phyloP scores from a whole-genome alignment of 75 land plant genomes.

The Gnetum montanum region DNA sequence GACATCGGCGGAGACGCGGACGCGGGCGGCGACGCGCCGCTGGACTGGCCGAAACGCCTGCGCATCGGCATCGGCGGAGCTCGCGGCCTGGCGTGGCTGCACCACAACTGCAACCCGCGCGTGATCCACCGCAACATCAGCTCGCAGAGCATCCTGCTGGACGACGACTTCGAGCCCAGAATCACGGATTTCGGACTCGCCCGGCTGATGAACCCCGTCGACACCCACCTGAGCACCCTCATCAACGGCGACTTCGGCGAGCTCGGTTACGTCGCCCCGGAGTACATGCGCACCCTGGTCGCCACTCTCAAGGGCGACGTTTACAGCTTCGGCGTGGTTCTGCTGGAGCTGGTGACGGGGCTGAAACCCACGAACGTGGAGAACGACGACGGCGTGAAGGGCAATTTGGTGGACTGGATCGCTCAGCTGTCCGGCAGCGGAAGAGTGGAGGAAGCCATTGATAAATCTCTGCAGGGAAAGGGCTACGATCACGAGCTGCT shows the following conservation, averaged over 20 bases:
- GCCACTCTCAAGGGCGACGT: constrained; percentile 96
- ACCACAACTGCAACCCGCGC: constrained; percentile 92
- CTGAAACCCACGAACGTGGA: constrained; percentile 57
- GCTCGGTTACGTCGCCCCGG: constrained; percentile 93
- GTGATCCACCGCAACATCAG: constrained; percentile 87
- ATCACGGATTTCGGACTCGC: constrained; percentile 97
- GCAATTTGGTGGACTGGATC: constrained; percentile 85
- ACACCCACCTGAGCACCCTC: constrained; percentile 89
- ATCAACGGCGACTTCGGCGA: constrained; percentile 95
- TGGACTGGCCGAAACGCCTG: constrained; percentile 71
- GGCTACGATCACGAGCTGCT: constrained; percentile 64
- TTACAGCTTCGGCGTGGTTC: constrained; percentile 84
- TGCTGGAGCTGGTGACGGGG: constrained; percentile 86
- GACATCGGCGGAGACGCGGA: constrained; percentile 20
- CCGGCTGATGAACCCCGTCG: constrained; percentile 83
- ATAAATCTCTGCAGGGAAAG: constrained; percentile 38
- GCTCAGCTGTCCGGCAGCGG: constrained; percentile 37
- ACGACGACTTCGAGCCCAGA: constrained; percentile 66
- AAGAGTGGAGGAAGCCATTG: constrained; percentile 56
- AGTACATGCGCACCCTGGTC: constrained; percentile 73
- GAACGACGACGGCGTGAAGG: constrained; percentile 56
- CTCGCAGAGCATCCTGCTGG: constrained; percentile 71
- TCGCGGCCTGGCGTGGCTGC: constrained; percentile 86
- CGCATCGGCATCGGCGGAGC: constrained; percentile 80
- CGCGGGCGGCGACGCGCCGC: constrained; percentile 5